Base-by-base conservation (phyloP, 1,139 yeast genomes). In the Debaryomyces sp. region DNA sequence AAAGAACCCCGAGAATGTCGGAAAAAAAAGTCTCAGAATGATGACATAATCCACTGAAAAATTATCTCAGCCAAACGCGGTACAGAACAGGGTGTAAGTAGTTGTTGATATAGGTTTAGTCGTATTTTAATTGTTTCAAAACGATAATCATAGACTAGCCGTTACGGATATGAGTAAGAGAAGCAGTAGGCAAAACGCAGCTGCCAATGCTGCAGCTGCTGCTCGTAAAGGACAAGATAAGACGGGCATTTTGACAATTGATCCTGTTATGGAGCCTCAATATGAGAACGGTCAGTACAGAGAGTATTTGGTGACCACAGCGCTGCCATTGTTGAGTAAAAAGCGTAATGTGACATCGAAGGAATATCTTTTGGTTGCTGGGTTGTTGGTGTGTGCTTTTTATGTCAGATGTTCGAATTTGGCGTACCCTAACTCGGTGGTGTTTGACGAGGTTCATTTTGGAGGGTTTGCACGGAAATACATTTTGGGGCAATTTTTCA, bases 381-480 rank as follows among this genome's bases (percentile, higher is more conserved):
- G 68, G 2, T 75, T 94, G 47, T 63, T 84, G n/a, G 56, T 80
- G 1, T 63, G 84, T 34, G 81, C 96, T 0, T 54, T 75, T 8
- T 61, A 68, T 42, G 78, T 89, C 45, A 81, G 78, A 46, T 58
- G 68, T 26, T 55, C 58, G 39, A 53, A 57, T 13, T 62, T 74
- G 37, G 55, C 63, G 1, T 34, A 42, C 23, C 80, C 80, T 6
- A 48, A 64, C 44, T 63, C 67, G 30, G 77, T 67, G 29, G 80
- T 62, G 13, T 71, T 64, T 49, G 77, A 65, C 60, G 82, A 66
- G 47, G 73, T 62, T 34, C 76, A 62, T 55, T 87, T 87, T 54
- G 95, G 95, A 50, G 89, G 89, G 21, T 87, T 87, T 68, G 89
- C 95, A 36, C 74, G 81, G 52, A 84, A 87, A 63, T 89, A 89